Base-by-base conservation (phyloP, 768 basidiomycete genomes). In the Clitopilus passeckerianus region DNA sequence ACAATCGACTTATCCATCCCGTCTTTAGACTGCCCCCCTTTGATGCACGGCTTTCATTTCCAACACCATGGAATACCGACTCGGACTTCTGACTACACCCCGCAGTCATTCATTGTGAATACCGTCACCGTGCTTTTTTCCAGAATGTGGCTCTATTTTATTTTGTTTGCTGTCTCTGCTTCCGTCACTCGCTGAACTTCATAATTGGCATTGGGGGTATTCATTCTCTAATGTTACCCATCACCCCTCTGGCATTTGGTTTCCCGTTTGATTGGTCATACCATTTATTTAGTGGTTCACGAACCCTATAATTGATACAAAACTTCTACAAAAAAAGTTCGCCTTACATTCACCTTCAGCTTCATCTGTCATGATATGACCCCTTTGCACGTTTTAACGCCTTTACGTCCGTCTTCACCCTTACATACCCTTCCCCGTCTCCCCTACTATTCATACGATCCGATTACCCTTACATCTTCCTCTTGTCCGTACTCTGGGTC, bases 1-100 rank as follows among this genome's bases (percentile, higher is more conserved):
- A 66, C 60, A 68, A 71, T 73, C 69, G 84, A 85, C 84, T 80
- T 84, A 84, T 85, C 79, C 83, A 82, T 84, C 80, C 83, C 76
- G 83, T 85, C 33, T 55, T 34, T 22, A 14, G 46, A 18, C 46
- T 50, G 46, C 46, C 46, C 9, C 18, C 46, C 46, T 41, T 41
- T 9, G 10, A 41, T 9, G 37, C 46, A 22, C 46, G 20, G 46
- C 10, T 20, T 50, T 18, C 46, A 20, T 10, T 10, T 50, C 16
- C 46, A 18, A 18, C 46, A 50, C 22, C 10, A 14, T 50, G 46
- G n/a, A 50, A 18, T 18, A 10, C n/a, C 20, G 46, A 50, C 16
- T 50, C 46, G 44, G 44, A 6, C 18, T 46, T 6, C 12, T n/a
- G 22, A 20, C 46, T 23, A 18, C 3, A 50, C 22, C 5, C 37